Percentiles rank a stretch among this genome's conserved stretches.
These are phyloP conservation scores for Aureobasidium sp. DNA, from an alignment of 2,329 filamentous ascomycete species.

Conservation along the genomic window DNA sequence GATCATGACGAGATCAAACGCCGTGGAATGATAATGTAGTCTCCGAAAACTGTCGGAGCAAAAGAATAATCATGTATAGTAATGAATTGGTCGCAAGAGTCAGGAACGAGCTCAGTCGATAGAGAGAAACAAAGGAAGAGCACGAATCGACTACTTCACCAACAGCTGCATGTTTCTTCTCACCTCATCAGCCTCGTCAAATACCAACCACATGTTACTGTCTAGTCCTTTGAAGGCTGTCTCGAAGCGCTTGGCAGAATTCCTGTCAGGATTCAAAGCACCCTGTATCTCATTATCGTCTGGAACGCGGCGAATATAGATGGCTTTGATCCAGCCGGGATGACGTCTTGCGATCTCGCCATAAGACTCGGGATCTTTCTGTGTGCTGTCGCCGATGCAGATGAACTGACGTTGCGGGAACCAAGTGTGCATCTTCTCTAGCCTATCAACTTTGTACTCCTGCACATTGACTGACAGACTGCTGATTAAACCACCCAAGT, in stretches of 20 bases:
- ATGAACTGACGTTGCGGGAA: conserved; percentile 73
- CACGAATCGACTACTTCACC: not conserved
- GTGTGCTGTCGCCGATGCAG: conserved; percentile 82
- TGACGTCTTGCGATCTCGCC: conserved; percentile 64
- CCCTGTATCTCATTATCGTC: conserved; percentile 52
- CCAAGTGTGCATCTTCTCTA: conserved; percentile 69
- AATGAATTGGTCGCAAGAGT: not conserved
- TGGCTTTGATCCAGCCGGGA: conserved; percentile 70
- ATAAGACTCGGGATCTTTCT: conserved; percentile 85
- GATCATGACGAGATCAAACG: not conserved
- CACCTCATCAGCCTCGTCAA: conserved; percentile 65
- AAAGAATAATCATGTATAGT: not conserved
- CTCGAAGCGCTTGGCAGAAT: conserved; percentile 62
- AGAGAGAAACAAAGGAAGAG: not conserved
- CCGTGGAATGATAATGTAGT: not conserved
- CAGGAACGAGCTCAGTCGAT: not conserved
- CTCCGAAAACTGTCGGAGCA: not conserved
- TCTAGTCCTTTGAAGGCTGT: conserved; percentile 73
- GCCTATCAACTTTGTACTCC: conserved; percentile 75
- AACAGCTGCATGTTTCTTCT: conserved; percentile 25
- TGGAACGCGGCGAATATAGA: conserved; percentile 77
- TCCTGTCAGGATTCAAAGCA: conserved; percentile 66
- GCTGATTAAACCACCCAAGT: conserved; percentile 67
- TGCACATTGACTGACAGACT: conserved; percentile 74
- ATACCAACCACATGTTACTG: conserved; percentile 66